Percentiles rank a stretch among this genome's conserved stretches.
Conservation (phyloP, 805 yeast species). For the Saccharomycopsis fibuligera region DNA sequence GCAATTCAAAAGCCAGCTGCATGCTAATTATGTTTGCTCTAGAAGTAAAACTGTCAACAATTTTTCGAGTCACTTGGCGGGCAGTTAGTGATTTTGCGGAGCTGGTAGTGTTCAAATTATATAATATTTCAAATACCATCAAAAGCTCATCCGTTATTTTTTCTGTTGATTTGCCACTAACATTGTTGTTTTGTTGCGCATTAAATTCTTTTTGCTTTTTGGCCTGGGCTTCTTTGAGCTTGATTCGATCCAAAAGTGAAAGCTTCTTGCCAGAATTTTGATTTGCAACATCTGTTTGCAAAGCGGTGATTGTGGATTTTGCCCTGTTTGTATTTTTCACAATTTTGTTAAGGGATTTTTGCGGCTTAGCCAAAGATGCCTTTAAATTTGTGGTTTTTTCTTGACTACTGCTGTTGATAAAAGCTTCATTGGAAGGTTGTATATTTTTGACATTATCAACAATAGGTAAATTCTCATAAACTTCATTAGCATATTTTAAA, state of each 20-base stretch:
- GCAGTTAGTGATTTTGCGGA: conserved; percentile 5
- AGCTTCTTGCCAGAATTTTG: not conserved
- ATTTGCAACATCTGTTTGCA: no score
- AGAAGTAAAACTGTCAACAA: conserved; percentile 8
- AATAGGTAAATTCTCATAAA: no score
- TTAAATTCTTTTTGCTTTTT: not conserved
- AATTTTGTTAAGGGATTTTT: no score
- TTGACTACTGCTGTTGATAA: no score
- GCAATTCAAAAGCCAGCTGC: not conserved
- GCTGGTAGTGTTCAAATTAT: conserved; percentile 6
- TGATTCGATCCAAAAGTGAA: conserved; percentile 12
- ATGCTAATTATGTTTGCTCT: not conserved
- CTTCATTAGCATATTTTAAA: no score
- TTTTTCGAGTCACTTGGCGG: conserved; percentile 1
- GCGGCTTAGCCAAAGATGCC: no score
- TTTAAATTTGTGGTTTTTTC: no score
- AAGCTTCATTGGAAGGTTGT: no score
- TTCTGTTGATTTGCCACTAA: not conserved
- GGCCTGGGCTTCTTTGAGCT: conserved; percentile 9
- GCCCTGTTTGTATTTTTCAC: no score
- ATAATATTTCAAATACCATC: conserved; percentile 11
- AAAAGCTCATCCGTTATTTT: conserved; percentile 1
- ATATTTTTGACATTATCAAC: no score
- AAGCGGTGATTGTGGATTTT: no score
- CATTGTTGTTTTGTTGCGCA: not conserved